Base-by-base conservation (phyloP, 2,329 filamentous ascomycete species). In the Penicillium decumbens region DNA sequence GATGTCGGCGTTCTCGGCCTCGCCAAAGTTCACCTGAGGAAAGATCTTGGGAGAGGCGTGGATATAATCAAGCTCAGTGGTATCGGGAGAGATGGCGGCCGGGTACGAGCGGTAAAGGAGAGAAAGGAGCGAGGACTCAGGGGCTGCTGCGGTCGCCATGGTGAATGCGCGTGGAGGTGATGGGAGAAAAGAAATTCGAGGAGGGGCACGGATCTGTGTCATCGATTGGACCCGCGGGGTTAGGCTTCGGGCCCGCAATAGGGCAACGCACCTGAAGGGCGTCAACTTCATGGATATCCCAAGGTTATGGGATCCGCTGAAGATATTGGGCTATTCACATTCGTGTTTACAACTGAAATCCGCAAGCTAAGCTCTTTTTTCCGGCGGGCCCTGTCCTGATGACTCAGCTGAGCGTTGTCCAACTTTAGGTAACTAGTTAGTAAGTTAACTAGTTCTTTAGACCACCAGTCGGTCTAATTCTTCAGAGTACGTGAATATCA, bases 1-100 rank as follows among this genome's bases (percentile, higher is more conserved):
- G 70, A 95, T 87, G 75, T 95, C 89, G 15, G 87, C 81, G 74
- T 91, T 84, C 75, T 97, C 91, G 58, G 83, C 80, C 62, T 85
- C 77, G 55, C 82, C 83, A 77, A 93, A 95, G 62, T 81, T 83
- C 66, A 81, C 80, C 56, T 80, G 74, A 57, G 81, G 77, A 74
- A 89, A 83, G 64, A 92, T 87, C 67, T 78, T 81, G 69, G 78
- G 72, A 53, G 74, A 76, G 56, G 75, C 68, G 59, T 75, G 65
- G 55, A 69, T 65, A 37, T 75, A 69, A 47, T 75, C 72, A 44
- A 67, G 65, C 57, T 74, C 72, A 39, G 70, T 72, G 41, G 68
- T 61, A 62, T 71, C 59, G 55, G 66, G 59, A 50, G 70, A 67
- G 54, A 74, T 61, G 43, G 65, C 64, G 45, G 60, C 51, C 47